phyloP scores from a whole-genome alignment of 2,329 filamentous ascomycete species.

The Mycosphaerelloides madeirae region DNA sequence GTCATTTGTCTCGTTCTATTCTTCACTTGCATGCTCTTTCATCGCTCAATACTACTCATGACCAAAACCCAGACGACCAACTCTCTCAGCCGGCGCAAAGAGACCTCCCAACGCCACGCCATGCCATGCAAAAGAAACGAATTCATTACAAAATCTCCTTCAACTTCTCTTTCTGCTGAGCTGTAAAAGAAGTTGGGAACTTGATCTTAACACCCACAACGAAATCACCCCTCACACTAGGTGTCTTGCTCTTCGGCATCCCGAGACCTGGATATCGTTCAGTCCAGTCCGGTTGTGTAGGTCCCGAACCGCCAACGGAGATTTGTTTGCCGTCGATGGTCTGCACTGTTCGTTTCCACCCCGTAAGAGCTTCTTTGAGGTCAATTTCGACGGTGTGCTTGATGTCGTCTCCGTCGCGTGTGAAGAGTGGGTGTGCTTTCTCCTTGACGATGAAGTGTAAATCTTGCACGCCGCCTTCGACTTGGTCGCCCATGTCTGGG shows the following conservation, averaged over 20 bases:
- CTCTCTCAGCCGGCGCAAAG: conserved; percentile 1
- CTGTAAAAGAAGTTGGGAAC: conserved; percentile 75
- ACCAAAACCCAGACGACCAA: not conserved
- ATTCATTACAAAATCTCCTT: conserved; percentile 63
- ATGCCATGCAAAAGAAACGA: conserved; percentile 7
- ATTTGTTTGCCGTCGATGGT: conserved; percentile 92
- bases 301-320: conserved; percentile 71
- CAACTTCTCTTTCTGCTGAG: conserved; percentile 72
- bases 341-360: conserved; percentile 84
- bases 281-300: conserved; percentile 76
- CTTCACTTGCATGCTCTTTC: too few relatives aligned
- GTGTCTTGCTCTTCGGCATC: conserved; percentile 93
- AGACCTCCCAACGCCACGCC: conserved; percentile 12
- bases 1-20: not conserved
- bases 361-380: conserved; percentile 89
- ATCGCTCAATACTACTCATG: too few relatives aligned
- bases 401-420: conserved; percentile 83
- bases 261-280: conserved; percentile 81
- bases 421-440: conserved; percentile 83
- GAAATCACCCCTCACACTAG: conserved; percentile 77
- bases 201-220: conserved; percentile 87
- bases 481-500: conserved; percentile 93
- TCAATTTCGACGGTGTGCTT: conserved; percentile 72
- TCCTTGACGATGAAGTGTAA: conserved; percentile 92
- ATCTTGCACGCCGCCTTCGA: conserved; percentile 93